These are phyloP conservation scores for Corrigiola litoralis DNA, from an alignment of 179 eudicot genomes.

Conservation along the genomic window DNA sequence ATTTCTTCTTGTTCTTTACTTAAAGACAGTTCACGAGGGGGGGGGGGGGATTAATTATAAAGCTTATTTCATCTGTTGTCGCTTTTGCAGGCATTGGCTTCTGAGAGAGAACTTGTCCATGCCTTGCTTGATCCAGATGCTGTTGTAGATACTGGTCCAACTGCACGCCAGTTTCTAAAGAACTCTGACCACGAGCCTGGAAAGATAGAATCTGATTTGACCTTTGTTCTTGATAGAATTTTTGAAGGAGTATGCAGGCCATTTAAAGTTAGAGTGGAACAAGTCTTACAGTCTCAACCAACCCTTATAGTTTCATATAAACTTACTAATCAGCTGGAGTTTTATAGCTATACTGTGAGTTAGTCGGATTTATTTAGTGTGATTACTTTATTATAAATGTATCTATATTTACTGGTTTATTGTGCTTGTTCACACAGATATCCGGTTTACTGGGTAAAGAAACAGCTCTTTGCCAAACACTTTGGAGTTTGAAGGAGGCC, in stretches of 20 bases:
- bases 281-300: slow-evolving; percentile 97
- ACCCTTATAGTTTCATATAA: slow-evolving; percentile 86
- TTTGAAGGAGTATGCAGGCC: slow-evolving; percentile 99
- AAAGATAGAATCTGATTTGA: slow-evolving; percentile 72
- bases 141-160: slow-evolving; percentile 66
- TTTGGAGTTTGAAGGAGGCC: slow-evolving; percentile 91
- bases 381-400: not conserved
- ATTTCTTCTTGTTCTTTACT: not conserved
- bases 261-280: slow-evolving; percentile 96
- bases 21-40: not conserved
- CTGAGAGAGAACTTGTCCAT: slow-evolving; percentile 98
- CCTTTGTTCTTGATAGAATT: slow-evolving; percentile 94
- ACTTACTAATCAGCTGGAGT: slow-evolving; percentile 86
- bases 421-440: slow-evolving; percentile 42
- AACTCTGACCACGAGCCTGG: slow-evolving; percentile 46
- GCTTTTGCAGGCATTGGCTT: slow-evolving; percentile 80
- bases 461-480: slow-evolving; percentile 84
- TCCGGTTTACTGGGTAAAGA: slow-evolving; percentile 89
- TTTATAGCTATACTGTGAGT: slow-evolving; percentile 90
- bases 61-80: not conserved
- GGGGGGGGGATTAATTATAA: slow-evolving; percentile 2
- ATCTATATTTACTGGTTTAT: not conserved
- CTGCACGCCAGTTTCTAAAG: slow-evolving; percentile 62
- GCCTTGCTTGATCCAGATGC: slow-evolving; percentile 93
- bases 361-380: not conserved